These are phyloP conservation scores for Hericium coralloides DNA, from an alignment of 768 basidiomycete genomes.

Conservation along the genomic window DNA sequence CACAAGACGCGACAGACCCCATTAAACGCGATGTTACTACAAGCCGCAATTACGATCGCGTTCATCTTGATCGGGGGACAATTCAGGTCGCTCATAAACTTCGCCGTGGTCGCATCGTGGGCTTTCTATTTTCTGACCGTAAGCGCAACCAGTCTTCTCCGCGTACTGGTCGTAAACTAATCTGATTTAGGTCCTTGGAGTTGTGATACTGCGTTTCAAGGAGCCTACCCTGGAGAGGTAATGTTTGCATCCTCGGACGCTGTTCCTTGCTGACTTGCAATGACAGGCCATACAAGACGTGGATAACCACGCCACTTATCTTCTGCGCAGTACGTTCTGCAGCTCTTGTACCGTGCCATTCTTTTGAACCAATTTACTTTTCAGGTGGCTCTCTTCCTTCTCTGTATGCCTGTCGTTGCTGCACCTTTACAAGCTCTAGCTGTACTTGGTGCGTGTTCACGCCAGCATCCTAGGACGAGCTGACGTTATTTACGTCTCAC, in stretches of 20 bases:
- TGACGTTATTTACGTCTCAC: not conserved
- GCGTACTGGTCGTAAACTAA: not conserved
- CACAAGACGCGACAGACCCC: constrained; percentile 76
- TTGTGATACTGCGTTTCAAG: constrained; percentile 81
- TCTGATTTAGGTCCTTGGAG: constrained; percentile 55
- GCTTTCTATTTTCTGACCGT: constrained; percentile 84
- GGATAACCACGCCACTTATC: constrained; percentile 80
- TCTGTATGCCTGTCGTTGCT: constrained; percentile 92
- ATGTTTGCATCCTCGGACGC: constrained; percentile 3
- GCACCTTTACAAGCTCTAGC: constrained; percentile 84
- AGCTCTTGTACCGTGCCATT: no score
- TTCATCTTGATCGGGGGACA: constrained; percentile 87
- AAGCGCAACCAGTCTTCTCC: constrained; percentile 16
- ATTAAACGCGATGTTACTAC: constrained; percentile 77
- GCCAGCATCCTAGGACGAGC: constrained; percentile 1
- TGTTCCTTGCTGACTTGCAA: not conserved
- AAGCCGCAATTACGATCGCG: constrained; percentile 60
- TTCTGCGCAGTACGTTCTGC: constrained; percentile 69
- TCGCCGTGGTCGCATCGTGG: constrained; percentile 83
- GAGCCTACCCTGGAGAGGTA: constrained; percentile 84
- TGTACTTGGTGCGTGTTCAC: constrained; percentile 58
- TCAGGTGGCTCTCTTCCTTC: constrained; percentile 79
- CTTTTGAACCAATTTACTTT: not conserved
- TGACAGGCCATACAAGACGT: constrained; percentile 84
- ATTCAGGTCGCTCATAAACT: constrained; percentile 83